These are phyloP conservation scores for Pythium sukuiense DNA, from an alignment of 352 stramenopile genomes.

Conservation along the genomic window DNA sequence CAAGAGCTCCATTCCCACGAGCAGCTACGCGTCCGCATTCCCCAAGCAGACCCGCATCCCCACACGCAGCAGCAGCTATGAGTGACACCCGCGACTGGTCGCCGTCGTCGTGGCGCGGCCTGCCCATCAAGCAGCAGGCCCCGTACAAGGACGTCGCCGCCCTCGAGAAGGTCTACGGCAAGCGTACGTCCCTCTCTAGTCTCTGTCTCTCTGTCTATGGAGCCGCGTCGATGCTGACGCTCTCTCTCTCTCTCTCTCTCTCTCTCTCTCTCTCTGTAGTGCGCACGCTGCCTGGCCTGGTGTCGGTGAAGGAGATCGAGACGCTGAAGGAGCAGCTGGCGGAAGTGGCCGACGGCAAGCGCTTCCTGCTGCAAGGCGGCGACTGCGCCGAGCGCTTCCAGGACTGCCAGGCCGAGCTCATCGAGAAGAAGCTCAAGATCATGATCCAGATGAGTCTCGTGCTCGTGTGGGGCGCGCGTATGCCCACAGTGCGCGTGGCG, in stretches of 20 bases:
- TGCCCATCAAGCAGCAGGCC: slow-evolving; percentile 85
- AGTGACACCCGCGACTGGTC: slow-evolving; percentile 37
- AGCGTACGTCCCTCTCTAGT: slow-evolving; percentile 48
- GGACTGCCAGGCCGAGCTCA: slow-evolving; percentile 83
- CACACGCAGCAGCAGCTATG: background rate
- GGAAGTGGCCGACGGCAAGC: slow-evolving; percentile 94
- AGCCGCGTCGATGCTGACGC: slow-evolving; percentile 19
- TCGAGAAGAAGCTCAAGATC: slow-evolving; percentile 93
- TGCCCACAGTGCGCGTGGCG: slow-evolving; percentile 96
- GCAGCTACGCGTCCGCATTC: slow-evolving; percentile 3
- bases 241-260: too few species aligned
- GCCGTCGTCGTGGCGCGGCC: slow-evolving; percentile 70
- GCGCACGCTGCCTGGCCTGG: slow-evolving; percentile 85
- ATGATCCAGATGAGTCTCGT: slow-evolving; percentile 98
- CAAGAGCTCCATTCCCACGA: background rate
- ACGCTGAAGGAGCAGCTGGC: slow-evolving; percentile 89
- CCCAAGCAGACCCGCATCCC: background rate
- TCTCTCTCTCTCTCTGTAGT: too few species aligned
- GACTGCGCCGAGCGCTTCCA: slow-evolving; percentile 98
- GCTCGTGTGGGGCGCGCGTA: slow-evolving; percentile 96
- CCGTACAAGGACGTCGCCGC: slow-evolving; percentile 67
- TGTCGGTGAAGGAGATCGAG: slow-evolving; percentile 97
- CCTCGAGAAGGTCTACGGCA: slow-evolving; percentile 68
- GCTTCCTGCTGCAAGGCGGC: slow-evolving; percentile 98
- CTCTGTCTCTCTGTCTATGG: too few species aligned